These are phyloP conservation scores for Scleromitrula shiraiana DNA, from an alignment of 2,329 filamentous ascomycete species.

Conservation along the genomic window DNA sequence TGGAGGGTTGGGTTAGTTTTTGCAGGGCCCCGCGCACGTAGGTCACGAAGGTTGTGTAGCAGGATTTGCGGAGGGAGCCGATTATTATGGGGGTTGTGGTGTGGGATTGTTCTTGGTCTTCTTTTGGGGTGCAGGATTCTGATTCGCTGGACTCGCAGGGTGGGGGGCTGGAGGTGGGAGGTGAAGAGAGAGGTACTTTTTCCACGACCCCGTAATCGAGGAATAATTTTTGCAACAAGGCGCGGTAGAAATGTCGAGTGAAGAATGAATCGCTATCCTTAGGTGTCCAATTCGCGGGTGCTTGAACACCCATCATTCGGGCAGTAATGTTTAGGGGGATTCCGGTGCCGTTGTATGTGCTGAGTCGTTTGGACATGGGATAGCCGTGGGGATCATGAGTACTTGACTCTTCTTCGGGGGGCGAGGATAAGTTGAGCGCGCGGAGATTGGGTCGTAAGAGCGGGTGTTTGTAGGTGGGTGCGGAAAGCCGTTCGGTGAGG, in stretches of 20 bases:
- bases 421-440: constrained; percentile 56
- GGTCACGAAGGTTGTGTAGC: constrained; percentile 63
- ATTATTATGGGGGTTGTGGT: constrained; percentile 78
- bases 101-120: constrained; percentile 16
- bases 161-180: not conserved
- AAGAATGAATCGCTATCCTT: constrained; percentile 83
- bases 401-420: constrained; percentile 54
- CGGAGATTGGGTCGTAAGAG: constrained; percentile 63
- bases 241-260: constrained; percentile 85
- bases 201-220: constrained; percentile 70
- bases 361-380: constrained; percentile 74
- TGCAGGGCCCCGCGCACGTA: constrained; percentile 76
- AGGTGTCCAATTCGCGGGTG: constrained; percentile 82
- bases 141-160: not conserved
- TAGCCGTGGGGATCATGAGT: constrained; percentile 86
- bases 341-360: constrained; percentile 48
- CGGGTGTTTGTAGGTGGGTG: constrained; percentile 78
- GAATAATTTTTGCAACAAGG: constrained; percentile 85
- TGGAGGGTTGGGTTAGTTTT: constrained; percentile 49
- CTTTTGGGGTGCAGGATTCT: too few relatives aligned
- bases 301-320: constrained; percentile 96
- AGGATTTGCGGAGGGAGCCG: constrained; percentile 72
- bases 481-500: constrained; percentile 79
- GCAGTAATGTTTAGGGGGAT: constrained; percentile 91
- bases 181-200: not conserved